Conservation (phyloP, 176 grass and related monocot species). For the Triticum urartu region DNA sequence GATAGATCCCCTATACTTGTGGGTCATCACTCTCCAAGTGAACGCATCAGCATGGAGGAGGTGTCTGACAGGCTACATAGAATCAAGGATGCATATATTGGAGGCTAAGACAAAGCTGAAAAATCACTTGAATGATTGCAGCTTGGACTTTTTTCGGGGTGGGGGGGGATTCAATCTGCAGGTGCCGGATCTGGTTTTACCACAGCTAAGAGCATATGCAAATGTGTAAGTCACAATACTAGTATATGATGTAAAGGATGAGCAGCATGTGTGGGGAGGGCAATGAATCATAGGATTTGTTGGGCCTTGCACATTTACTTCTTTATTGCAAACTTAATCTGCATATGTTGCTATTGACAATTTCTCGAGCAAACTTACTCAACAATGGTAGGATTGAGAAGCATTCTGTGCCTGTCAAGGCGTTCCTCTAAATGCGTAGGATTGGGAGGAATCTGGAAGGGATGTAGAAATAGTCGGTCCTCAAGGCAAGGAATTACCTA, state of each 20-base stretch:
- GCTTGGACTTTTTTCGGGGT: too few species aligned
- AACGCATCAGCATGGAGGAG: background rate
- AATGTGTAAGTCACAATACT: background rate
- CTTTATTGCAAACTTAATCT: background rate
- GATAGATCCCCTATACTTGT: too few species aligned
- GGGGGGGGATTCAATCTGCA: too few species aligned
- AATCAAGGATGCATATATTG: too few species aligned
- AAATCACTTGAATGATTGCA: too few species aligned
- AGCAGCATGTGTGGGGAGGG: background rate
- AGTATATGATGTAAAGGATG: background rate
- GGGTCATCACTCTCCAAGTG: background rate
- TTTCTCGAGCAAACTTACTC: background rate
- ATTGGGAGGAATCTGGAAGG: background rate
- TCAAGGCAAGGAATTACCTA: too few species aligned
- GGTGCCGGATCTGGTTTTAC: background rate
- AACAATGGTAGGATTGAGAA: background rate
- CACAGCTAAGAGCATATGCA: background rate
- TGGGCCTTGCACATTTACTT: background rate
- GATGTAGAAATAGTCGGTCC: background rate
- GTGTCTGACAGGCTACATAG: background rate
- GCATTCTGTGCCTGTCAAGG: background rate
- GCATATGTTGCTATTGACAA: background rate
- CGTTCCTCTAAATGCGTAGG: background rate
- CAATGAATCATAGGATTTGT: background rate
- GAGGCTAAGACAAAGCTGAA: too few species aligned